phyloP scores from a whole-genome alignment of 441 rosid species.

The Croton laevigatus region DNA sequence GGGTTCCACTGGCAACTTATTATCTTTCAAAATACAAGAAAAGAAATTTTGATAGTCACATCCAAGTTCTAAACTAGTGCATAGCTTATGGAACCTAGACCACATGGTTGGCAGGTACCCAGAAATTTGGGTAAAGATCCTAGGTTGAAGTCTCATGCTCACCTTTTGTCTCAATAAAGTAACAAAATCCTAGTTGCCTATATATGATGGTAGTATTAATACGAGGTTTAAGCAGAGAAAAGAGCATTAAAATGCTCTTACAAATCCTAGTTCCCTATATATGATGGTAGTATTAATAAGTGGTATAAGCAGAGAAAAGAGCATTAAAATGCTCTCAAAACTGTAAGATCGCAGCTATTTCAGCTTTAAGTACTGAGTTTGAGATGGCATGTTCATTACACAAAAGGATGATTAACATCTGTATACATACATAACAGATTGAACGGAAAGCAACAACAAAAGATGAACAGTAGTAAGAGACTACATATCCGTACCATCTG shows the following conservation, averaged over 20 bases:
- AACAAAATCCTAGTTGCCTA: background rate
- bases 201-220: background rate
- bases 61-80: background rate
- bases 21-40: background rate
- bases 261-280: background rate
- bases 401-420: background rate
- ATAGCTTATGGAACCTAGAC: background rate
- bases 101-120: background rate
- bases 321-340: background rate
- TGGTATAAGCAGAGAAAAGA: background rate
- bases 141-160: background rate
- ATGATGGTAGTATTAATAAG: background rate
- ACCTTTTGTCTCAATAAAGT: no score
- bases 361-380: background rate
- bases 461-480: background rate
- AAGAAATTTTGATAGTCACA: background rate
- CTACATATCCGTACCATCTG: conserved; percentile 53
- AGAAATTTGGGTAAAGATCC: background rate
- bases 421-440: background rate
- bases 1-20: background rate
- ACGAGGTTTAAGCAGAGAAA: background rate
- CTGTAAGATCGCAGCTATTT: background rate
- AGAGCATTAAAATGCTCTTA: background rate
- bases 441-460: background rate
- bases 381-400: background rate